These are phyloP conservation scores for Linaria vulgaris DNA, from an alignment of 257 asterid species.

Conservation along the genomic window DNA sequence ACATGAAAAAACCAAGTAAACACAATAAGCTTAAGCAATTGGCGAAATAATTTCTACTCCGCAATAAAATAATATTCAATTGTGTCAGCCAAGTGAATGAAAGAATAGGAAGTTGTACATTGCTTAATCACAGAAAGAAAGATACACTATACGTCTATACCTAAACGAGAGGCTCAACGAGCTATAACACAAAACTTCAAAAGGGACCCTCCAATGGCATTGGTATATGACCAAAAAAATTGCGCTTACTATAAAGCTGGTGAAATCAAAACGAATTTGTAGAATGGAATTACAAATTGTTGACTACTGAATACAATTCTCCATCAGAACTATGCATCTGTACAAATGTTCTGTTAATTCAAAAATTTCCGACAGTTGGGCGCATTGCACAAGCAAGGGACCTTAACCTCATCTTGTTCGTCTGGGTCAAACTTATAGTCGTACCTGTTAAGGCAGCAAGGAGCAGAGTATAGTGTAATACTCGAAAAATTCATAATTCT, in stretches of 20 bases:
- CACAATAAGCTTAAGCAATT: no score
- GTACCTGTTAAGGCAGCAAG: slow-evolving; percentile 49
- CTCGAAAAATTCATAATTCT: not conserved
- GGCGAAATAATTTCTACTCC: no score
- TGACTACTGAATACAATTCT: not conserved
- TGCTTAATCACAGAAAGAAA: not conserved
- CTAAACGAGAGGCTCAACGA: not conserved
- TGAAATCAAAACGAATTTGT: not conserved
- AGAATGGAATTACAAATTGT: not conserved
- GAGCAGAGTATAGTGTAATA: not conserved
- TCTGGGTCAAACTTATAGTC: slow-evolving; percentile 91
- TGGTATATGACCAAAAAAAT: not conserved
- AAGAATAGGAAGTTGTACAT: not conserved
- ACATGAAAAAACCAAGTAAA: no score
- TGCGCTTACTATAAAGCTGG: not conserved
- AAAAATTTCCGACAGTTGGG: slow-evolving; percentile 77
- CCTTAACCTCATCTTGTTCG: slow-evolving; percentile 79
- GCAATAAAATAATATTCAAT: no score
- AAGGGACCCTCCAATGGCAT: not conserved
- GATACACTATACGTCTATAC: not conserved
- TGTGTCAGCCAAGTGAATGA: not conserved
- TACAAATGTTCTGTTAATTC: slow-evolving; percentile 44
- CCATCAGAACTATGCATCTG: slow-evolving; percentile 22
- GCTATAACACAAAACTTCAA: not conserved
- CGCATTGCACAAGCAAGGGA: slow-evolving; percentile 80